Conservation (phyloP, 495 filamentous ascomycete species). For the Neurospora sp. region DNA sequence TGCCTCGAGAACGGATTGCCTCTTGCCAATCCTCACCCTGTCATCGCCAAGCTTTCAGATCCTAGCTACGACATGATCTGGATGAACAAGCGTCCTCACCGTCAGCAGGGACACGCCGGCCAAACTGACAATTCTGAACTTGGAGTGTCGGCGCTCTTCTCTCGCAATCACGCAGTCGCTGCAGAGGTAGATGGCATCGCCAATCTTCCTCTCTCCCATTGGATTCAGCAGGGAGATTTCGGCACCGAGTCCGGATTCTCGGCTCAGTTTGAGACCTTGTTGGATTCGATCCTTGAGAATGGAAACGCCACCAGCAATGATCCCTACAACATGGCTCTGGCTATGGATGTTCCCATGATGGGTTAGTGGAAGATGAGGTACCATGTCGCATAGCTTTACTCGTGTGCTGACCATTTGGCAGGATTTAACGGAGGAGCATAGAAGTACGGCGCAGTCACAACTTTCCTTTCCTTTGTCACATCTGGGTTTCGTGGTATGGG, state of each 20-base stretch:
- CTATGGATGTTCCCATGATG: neutral
- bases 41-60: constrained; percentile 14
- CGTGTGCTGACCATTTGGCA: neutral
- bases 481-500: neutral
- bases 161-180: neutral
- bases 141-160: neutral
- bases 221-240: neutral
- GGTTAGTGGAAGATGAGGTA: neutral
- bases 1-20: constrained; percentile 15
- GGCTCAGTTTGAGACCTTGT: neutral
- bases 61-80: constrained; percentile 15
- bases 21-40: constrained; percentile 9
- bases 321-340: neutral
- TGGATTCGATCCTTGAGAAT: neutral
- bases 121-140: neutral
- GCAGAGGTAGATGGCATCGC: neutral
- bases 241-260: neutral
- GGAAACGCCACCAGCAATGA: neutral
- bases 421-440: neutral
- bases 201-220: neutral
- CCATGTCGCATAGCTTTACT: neutral
- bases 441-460: neutral
- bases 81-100: constrained; percentile 8
- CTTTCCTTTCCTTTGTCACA: neutral
- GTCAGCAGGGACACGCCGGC: neutral